These are phyloP conservation scores for Kazachstania viticola DNA, from an alignment of 805 yeast species.

Conservation along the genomic window DNA sequence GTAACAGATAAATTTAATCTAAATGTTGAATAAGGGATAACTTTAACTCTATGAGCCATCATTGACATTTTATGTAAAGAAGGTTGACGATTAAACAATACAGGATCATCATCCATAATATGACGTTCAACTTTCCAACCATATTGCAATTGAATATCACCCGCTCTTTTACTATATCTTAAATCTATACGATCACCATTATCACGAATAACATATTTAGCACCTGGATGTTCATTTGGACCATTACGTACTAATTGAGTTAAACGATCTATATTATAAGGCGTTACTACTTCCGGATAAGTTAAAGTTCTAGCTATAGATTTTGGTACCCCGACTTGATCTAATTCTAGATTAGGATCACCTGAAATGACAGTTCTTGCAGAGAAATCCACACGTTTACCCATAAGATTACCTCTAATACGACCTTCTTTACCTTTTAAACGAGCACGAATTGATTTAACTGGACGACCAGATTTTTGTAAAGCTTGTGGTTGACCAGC, in stretches of 20 bases:
- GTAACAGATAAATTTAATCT: slow-evolving; percentile 94
- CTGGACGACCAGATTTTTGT: slow-evolving; percentile 97
- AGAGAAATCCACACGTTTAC: slow-evolving; percentile 97
- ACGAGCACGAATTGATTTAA: slow-evolving; percentile 97
- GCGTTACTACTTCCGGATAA: slow-evolving; percentile 96
- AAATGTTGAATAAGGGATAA: slow-evolving; percentile 97
- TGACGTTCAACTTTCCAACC: slow-evolving; percentile 99
- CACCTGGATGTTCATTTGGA: slow-evolving; percentile 99
- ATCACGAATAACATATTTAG: slow-evolving; percentile 94
- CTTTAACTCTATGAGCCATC: slow-evolving; percentile 99
- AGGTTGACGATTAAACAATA: slow-evolving; percentile 96
- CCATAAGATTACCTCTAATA: slow-evolving; percentile 96
- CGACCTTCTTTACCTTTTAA: slow-evolving; percentile 99
- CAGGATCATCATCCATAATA: slow-evolving; percentile 95
- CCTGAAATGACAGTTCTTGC: slow-evolving; percentile 99
- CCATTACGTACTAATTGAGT: slow-evolving; percentile 94
- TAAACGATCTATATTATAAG: slow-evolving; percentile 86
- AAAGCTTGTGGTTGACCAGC: slow-evolving; percentile 99
- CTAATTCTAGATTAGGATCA: slow-evolving; percentile 94
- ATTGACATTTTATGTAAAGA: slow-evolving; percentile 98
- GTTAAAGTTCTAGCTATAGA: slow-evolving; percentile 92
- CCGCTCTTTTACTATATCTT: slow-evolving; percentile 94
- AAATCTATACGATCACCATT: slow-evolving; percentile 98
- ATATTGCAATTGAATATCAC: slow-evolving; percentile 93
- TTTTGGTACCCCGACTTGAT: slow-evolving; percentile 97